Evolutionary conservation across 2,329 filamentous ascomycete genomes (phyloP), one percentile per base, ranked within the genome.

Genomic region (Apiospora hydei): DNA sequence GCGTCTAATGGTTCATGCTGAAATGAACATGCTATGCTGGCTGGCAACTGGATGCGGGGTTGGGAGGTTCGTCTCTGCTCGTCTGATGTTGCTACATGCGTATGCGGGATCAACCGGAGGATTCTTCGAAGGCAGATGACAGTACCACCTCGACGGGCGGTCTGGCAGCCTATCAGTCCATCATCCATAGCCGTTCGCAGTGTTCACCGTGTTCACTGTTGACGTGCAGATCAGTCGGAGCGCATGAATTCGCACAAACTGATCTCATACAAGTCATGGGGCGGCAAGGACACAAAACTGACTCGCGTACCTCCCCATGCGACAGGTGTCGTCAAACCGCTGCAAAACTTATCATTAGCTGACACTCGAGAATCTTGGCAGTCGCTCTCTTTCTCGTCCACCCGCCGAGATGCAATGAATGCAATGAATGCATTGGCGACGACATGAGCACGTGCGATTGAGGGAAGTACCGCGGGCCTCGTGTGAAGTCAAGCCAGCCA

Each of bases 221-320:
- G 57, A 41, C 18, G 21, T 41, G 57, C 57, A 64, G 57, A 64
- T 64, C 57, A 41, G 57, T 34, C 41, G 18, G 66, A 73, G 49
- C 47, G 72, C 72, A 73, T 73, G 64, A 73, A 72, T 69, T 49
- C 49, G 44, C 71, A 69, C 67, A 67, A 66, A 72, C 71, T 46
- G 67, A 41, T 47, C 69, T 73, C 72, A 69, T 67, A 73, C 71
- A 72, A 24, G 49, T 24, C 41, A 72, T 72, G 72, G 72, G 68
- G 61, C 66, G 69, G 41, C 26, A 64, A 70, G 72, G 30, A 61
- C 61, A 64, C 41, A 47, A 18, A 57, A 26, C 68, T 69, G 68
- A 69, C 68, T 51, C 68, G 68, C 30, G 57, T 64, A 18, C 16
- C 10, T 13, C 43, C n/a, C 66, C 24, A 47, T 68, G 66, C 44